Conservation (phyloP, 2,329 filamentous ascomycete species). For the Didymella lethalis region DNA sequence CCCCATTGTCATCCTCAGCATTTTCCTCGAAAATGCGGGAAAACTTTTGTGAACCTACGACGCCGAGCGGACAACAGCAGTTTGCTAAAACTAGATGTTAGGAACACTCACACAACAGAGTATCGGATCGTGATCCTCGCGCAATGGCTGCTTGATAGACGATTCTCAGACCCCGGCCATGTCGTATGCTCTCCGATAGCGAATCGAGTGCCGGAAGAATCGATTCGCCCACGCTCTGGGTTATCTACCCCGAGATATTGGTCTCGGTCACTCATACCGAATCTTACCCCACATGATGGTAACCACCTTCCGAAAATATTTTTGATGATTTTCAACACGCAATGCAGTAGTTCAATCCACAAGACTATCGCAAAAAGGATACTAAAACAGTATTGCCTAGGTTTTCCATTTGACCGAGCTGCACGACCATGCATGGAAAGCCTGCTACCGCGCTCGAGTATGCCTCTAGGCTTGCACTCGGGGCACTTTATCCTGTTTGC, state of each 20-base stretch:
- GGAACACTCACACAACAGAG: background rate
- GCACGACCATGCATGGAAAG: background rate
- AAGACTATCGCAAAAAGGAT: background rate
- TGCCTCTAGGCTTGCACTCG: background rate
- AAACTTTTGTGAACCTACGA: background rate
- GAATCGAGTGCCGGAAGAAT: background rate
- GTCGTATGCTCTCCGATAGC: background rate
- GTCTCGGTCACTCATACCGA: background rate
- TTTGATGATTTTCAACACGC: background rate
- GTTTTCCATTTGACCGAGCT: background rate
- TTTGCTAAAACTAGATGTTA: background rate
- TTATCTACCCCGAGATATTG: background rate
- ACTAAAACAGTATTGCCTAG: background rate
- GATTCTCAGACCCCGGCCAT: background rate
- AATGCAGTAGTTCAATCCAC: background rate
- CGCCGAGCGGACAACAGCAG: background rate
- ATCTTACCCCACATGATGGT: too few species aligned
- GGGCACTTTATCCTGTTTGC: background rate
- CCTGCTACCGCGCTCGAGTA: background rate
- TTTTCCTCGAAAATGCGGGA: background rate
- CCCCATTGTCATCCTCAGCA: background rate
- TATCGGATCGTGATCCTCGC: background rate
- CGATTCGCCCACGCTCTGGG: background rate
- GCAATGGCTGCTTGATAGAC: background rate
- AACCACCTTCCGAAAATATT: background rate